Conservation (phyloP, 495 filamentous ascomycete species). For the Friedmanniomyces endolithicus region DNA sequence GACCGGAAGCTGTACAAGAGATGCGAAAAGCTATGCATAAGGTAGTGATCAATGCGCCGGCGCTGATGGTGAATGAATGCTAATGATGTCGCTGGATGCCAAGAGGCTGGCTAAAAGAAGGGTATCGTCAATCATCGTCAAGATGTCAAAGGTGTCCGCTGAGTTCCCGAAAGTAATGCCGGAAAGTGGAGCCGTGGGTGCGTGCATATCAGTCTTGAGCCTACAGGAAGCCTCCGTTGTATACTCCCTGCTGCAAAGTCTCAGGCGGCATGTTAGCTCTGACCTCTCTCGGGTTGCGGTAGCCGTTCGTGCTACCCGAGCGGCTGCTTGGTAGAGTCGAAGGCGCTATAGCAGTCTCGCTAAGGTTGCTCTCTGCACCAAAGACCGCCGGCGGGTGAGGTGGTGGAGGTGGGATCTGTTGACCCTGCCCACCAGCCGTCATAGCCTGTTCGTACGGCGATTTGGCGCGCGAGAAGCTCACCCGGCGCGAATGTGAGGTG, state of each 20-base stretch:
- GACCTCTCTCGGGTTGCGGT: constrained; percentile 32
- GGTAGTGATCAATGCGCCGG: background rate
- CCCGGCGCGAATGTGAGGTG: constrained; percentile 15
- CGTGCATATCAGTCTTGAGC: background rate
- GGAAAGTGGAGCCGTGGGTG: background rate
- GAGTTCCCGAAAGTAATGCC: no score
- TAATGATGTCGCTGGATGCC: background rate
- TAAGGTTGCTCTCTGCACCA: background rate
- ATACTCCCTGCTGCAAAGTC: constrained; percentile 25
- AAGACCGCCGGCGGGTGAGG: constrained; percentile 12
- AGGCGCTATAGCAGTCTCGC: constrained; percentile 14
- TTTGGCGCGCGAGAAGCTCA: constrained; percentile 16
- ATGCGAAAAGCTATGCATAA: background rate
- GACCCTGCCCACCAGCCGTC: constrained; percentile 13
- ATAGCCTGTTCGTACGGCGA: constrained; percentile 22
- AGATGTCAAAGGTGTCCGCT: background rate
- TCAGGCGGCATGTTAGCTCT: constrained; percentile 34
- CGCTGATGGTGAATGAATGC: background rate
- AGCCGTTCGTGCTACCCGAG: constrained; percentile 22
- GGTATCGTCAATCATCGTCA: background rate
- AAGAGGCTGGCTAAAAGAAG: background rate
- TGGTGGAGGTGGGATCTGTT: constrained; percentile 16
- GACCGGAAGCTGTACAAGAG: background rate
- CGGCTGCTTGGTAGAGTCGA: constrained; percentile 6
- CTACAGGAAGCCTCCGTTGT: constrained; percentile 17